Evolutionary conservation across 345 rosid species (phyloP).

Genomic region (Euphorbia lathyris): DNA sequence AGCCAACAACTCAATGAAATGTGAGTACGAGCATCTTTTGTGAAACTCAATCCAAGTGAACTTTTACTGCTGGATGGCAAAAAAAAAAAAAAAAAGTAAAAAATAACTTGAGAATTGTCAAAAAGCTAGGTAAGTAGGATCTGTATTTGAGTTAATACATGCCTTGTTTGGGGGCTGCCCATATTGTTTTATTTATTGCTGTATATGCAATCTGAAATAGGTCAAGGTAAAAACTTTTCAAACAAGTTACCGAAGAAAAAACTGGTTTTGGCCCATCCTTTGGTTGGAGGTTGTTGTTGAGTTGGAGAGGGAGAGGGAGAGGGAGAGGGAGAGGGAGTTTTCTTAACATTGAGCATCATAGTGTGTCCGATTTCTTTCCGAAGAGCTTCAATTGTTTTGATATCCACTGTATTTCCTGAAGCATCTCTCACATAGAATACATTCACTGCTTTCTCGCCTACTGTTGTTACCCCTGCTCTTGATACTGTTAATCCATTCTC

Average conservation of each 20-base stretch:
- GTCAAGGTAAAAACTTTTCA: slow-evolving; percentile 75
- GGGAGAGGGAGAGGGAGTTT: no score
- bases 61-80: no score
- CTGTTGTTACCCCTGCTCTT: slow-evolving; percentile 82
- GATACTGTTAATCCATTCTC: slow-evolving; percentile 81
- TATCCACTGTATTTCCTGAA: slow-evolving; percentile 80
- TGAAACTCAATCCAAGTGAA: no score
- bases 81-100: no score
- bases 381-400: slow-evolving; percentile 71
- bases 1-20: no score
- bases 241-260: slow-evolving; percentile 87
- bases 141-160: no score
- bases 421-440: slow-evolving; percentile 85
- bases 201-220: slow-evolving; percentile 15
- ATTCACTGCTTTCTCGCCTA: slow-evolving; percentile 80
- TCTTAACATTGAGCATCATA: slow-evolving; percentile 78
- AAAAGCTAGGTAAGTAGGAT: no score
- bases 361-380: slow-evolving; percentile 81
- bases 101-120: no score
- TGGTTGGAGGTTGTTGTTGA: slow-evolving; percentile 35
- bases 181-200: slow-evolving; percentile 18
- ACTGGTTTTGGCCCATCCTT: slow-evolving; percentile 73
- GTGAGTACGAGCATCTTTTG: no score
- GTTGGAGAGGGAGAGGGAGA: no score
- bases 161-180: slow-evolving; percentile 10